Evolutionary conservation across 2,329 filamentous ascomycete species (phyloP).

Genomic region (Diaporthe nobilis): DNA sequence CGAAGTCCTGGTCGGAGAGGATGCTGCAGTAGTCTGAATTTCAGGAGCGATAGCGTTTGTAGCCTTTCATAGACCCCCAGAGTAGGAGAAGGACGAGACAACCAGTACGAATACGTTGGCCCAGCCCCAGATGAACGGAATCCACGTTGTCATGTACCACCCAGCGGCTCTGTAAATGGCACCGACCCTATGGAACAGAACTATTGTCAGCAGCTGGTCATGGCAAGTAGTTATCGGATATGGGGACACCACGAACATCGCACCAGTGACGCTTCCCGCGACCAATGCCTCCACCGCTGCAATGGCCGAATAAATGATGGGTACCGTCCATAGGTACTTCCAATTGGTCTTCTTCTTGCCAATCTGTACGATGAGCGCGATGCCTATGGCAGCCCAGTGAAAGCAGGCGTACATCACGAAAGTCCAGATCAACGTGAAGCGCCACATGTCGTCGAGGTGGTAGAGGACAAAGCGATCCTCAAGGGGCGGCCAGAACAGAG

Average conservation of each 20-base stretch:
- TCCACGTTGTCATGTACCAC: slow-evolving; percentile 95
- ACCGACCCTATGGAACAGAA: slow-evolving; percentile 70
- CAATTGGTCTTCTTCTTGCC: slow-evolving; percentile 67
- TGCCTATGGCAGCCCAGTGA: slow-evolving; percentile 79
- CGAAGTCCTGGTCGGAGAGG: slow-evolving; percentile 37
- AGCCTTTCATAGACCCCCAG: slow-evolving; percentile 79
- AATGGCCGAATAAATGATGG: slow-evolving; percentile 78
- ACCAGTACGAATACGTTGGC: slow-evolving; percentile 88
- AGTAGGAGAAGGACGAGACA: slow-evolving; percentile 92
- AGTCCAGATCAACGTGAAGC: slow-evolving; percentile 90
- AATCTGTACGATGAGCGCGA: slow-evolving; percentile 81
- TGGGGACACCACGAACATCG: slow-evolving; percentile 73
- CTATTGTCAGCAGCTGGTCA: slow-evolving; percentile 6
- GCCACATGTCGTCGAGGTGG: slow-evolving; percentile 83
- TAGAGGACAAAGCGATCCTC: slow-evolving; percentile 74
- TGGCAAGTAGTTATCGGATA: neutral
- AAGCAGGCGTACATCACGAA: slow-evolving; percentile 82
- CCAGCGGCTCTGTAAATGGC: slow-evolving; percentile 86
- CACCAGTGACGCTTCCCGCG: slow-evolving; percentile 84
- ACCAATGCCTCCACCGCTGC: slow-evolving; percentile 83
- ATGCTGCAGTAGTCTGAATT: slow-evolving; percentile 29
- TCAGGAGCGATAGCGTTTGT: neutral
- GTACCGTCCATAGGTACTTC: slow-evolving; percentile 79
- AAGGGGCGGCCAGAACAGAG: slow-evolving; percentile 81
- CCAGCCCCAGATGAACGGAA: slow-evolving; percentile 89